Evolutionary conservation across 176 grass and related monocot species (phyloP).

Genomic region (Phyllostachys edulis): DNA sequence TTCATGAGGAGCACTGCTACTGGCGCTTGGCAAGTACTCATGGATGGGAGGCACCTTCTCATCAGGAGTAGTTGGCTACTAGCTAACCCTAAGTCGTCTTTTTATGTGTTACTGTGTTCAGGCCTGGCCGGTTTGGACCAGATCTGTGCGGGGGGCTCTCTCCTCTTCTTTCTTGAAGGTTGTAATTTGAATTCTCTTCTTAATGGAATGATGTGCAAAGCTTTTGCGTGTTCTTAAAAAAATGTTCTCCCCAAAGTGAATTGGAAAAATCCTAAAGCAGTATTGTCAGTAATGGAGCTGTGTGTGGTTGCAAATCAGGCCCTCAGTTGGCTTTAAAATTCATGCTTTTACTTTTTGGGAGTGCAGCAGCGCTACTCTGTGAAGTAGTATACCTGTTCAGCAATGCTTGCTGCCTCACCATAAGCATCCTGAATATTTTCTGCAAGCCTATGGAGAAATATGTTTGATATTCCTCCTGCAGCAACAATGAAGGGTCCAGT

Average conservation of each 20-base stretch:
- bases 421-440: slow-evolving; percentile 99
- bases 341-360: not conserved
- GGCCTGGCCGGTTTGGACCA: no score
- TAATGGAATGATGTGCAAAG: no score
- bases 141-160: no score
- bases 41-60: no score
- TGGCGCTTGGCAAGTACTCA: no score
- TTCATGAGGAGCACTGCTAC: no score
- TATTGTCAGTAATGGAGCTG: not conserved
- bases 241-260: not conserved
- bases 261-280: not conserved
- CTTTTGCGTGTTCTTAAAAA: no score
- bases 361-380: not conserved
- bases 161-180: no score
- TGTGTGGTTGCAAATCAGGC: not conserved
- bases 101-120: no score
- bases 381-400: slow-evolving; percentile 80
- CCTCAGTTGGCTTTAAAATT: not conserved
- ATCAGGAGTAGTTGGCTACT: no score
- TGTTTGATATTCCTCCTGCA: slow-evolving; percentile 99
- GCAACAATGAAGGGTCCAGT: slow-evolving; percentile 98
- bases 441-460: slow-evolving; percentile 97
- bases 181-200: no score
- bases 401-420: slow-evolving; percentile 97
- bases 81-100: no score